A percentile compares a stretch with the other conserved stretches of the same genome.
Conservation (phyloP, 371 early-diverging fungal genomes). For the Batkoa obscura region DNA sequence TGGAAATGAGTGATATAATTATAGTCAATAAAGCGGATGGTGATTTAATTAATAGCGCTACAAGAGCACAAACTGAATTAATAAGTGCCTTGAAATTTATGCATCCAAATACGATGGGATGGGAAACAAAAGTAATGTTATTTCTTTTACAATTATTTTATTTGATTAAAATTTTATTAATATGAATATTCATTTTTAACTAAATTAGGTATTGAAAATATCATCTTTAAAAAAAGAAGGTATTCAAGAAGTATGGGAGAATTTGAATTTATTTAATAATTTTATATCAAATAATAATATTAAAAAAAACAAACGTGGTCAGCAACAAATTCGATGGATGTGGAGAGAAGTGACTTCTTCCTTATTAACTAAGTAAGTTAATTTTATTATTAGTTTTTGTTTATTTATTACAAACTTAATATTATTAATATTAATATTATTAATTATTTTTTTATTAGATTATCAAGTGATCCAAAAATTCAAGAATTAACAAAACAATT, state of each 20-base stretch:
- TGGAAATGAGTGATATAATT: conserved; percentile 56
- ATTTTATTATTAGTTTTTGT: neutral
- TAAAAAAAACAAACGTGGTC: neutral
- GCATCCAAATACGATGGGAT: conserved; percentile 13
- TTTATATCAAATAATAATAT: conserved; percentile 9
- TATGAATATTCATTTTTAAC: conserved; percentile 8
- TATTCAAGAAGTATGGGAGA: conserved; percentile 41
- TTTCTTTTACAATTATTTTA: neutral
- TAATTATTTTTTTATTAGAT: too few species aligned
- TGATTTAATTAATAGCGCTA: conserved; percentile 31
- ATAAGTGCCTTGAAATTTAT: conserved; percentile 37
- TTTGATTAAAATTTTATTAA: neutral
- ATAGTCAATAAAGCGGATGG: conserved; percentile 67
- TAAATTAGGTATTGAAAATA: conserved; percentile 26
- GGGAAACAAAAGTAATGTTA: conserved; percentile 18
- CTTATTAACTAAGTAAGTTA: neutral
- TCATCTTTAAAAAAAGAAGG: conserved; percentile 35
- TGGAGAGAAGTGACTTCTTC: neutral
- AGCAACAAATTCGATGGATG: neutral
- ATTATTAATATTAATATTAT: too few species aligned
- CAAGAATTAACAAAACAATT: too few species aligned
- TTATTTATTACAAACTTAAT: too few species aligned
- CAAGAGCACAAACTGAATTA: conserved; percentile 38
- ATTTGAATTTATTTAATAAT: conserved; percentile 30
- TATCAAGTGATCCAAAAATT: too few species aligned